Evolutionary conservation across 1,139 yeast genomes (phyloP).

Genomic region (Wickerhamiella infanticola): DNA sequence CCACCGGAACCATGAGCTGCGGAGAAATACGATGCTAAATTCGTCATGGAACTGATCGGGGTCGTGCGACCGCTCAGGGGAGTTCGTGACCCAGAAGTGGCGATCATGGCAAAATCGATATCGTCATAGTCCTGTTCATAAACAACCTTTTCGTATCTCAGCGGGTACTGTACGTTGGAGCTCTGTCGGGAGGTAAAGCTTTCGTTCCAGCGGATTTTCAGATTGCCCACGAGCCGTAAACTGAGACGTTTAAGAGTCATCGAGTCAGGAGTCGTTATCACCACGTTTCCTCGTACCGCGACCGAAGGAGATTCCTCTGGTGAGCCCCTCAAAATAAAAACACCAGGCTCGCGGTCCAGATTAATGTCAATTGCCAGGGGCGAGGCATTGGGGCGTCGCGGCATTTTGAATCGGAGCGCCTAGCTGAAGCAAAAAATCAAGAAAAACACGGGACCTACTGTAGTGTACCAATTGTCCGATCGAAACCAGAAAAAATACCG

Average conservation of each 20-base stretch:
- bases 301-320: constrained; percentile 68
- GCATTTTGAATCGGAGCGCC: constrained; percentile 5
- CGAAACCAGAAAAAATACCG: no score
- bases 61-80: constrained; percentile 12
- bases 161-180: constrained; percentile 30
- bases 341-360: constrained; percentile 50
- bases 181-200: constrained; percentile 32
- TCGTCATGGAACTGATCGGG: constrained; percentile 14
- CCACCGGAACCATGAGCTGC: constrained; percentile 5
- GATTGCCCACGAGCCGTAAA: constrained; percentile 47
- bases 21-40: constrained; percentile 14
- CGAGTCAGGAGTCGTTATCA: constrained; percentile 63
- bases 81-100: constrained; percentile 2
- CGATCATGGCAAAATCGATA: constrained; percentile 29
- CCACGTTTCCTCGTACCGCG: constrained; percentile 60
- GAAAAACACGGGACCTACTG: no score
- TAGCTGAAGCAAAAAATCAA: no score
- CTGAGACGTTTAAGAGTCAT: constrained; percentile 47
- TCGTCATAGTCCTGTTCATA: constrained; percentile 71
- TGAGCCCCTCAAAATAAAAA: constrained; percentile 56
- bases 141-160: constrained; percentile 45
- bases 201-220: constrained; percentile 31
- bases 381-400: constrained; percentile 12
- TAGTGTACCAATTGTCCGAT: no score
- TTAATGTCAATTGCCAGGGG: constrained; percentile 37